Evolutionary conservation across 106 monocot genomes (phyloP), one percentile per base, ranked within the genome.

Genomic region (Platanthera guangdongensis): DNA sequence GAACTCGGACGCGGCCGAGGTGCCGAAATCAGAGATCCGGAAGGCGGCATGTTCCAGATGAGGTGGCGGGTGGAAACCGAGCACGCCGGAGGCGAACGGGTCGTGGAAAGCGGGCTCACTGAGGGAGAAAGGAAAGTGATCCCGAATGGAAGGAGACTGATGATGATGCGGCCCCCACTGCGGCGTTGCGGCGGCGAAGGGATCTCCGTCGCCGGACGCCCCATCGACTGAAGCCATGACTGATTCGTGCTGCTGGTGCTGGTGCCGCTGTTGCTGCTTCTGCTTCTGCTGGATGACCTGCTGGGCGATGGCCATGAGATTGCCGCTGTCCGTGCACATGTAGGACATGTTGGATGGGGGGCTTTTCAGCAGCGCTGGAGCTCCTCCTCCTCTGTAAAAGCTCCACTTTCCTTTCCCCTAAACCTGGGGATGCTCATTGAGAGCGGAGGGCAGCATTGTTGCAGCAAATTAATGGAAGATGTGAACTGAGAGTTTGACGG

Each of bases 291-390:
- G 87, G 80, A 99, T 99, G 22, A 99, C 91, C 75, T 99, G 97
- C 77, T 99, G 97, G 1, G 97, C 97, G 45, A 99, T 99, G 47
- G 97, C 97, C 97, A 99, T 99, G 45, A 99, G 86, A 76, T 99
- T 99, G 15, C 92, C 97, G 60, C 92, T 99, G 74, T 99, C 97
- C 1, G 93, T 78, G 79, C 91, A 99, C 94, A 99, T 93, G 86
- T 91, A 94, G 48, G 88, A 86, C 88, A 92, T 92, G 68, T 16
- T 11, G 19, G 39, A 39, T 39, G 39, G 25, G 25, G 25, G 25
- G 39, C 39, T 39, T 39, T 39, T 39, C 39, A 39, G 39, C 39
- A 2, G 39, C 39, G n/a, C 21, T 59, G 6, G 59, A 19, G n/a
- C 59, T 19, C 19, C 57, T 3, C 19, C 57, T 3, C 57, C 52